phyloP scores from a whole-genome alignment of 192 early-diverging fungal species.

The Helicostylum pulchrum region DNA sequence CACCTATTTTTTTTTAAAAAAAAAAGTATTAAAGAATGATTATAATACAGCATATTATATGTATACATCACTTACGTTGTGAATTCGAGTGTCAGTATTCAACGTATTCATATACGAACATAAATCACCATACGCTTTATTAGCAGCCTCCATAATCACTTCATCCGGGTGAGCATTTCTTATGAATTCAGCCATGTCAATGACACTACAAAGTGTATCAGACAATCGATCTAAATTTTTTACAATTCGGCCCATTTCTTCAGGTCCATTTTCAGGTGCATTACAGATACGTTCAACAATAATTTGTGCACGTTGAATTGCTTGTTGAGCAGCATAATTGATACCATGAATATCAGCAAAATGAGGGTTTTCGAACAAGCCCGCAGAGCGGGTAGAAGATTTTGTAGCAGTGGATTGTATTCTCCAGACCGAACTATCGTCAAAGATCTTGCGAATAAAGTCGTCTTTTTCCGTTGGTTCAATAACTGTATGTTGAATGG shows the following conservation, averaged over 20 bases:
- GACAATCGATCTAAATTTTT: slow-evolving; percentile 87
- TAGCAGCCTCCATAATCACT: slow-evolving; percentile 68
- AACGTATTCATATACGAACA: slow-evolving; percentile 87
- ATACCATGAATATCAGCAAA: slow-evolving; percentile 41
- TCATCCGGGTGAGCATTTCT: slow-evolving; percentile 85
- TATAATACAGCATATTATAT: neutral
- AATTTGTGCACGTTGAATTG: slow-evolving; percentile 47
- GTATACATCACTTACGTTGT: slow-evolving; percentile 49
- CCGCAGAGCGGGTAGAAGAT: neutral
- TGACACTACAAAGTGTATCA: slow-evolving; percentile 85
- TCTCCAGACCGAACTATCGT: slow-evolving; percentile 28
- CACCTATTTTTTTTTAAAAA: slow-evolving; percentile 44
- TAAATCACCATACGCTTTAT: slow-evolving; percentile 69
- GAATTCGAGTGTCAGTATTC: slow-evolving; percentile 87
- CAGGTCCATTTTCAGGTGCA: slow-evolving; percentile 42
- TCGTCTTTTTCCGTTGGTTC: slow-evolving; percentile 13
- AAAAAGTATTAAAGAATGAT: neutral
- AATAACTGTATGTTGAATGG: too few species aligned
- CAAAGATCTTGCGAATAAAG: slow-evolving; percentile 29
- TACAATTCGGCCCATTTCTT: slow-evolving; percentile 71
- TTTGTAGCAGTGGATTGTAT: neutral
- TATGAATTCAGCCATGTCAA: slow-evolving; percentile 92
- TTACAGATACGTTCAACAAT: slow-evolving; percentile 51
- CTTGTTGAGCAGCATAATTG: slow-evolving; percentile 43
- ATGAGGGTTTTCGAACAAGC: slow-evolving; percentile 44